Conservation (phyloP, 1,139 yeast genomes). For the Kurtzmaniella quercitrusa region DNA sequence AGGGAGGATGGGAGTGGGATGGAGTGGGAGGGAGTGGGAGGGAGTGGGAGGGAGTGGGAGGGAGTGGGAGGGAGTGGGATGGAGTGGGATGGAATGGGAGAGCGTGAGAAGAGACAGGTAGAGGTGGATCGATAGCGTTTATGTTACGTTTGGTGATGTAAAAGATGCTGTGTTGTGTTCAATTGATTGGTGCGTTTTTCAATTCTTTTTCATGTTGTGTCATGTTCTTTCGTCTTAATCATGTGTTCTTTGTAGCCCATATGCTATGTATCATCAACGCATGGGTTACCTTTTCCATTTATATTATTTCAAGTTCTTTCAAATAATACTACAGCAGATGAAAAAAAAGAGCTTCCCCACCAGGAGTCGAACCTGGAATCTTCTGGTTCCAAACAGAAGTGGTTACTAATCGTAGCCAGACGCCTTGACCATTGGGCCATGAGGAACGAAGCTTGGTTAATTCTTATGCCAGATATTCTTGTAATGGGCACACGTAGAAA, state of each 20-base stretch:
- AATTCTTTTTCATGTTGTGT: no score
- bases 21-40: not conserved
- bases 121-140: no score
- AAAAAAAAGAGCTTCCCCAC: constrained; percentile 74
- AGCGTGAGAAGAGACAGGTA: not conserved
- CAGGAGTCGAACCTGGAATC: constrained; percentile 96
- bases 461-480: not conserved
- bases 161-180: no score
- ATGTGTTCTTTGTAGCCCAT: no score
- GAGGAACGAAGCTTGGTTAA: constrained; percentile 43
- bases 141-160: no score
- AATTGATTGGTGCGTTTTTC: no score
- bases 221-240: no score
- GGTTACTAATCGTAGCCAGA: constrained; percentile 51
- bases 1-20: not conserved
- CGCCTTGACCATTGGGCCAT: constrained; percentile 58
- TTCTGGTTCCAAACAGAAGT: constrained; percentile 65
- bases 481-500: no score
- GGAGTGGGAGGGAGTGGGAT: not conserved
- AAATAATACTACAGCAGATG: no score
- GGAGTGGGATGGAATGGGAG: not conserved
- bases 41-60: not conserved
- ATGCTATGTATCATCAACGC: no score
- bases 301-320: no score
- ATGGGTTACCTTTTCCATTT: no score